Conservation (phyloP, 202 grass and related monocot genomes). For the Alloteropsis angusta region DNA sequence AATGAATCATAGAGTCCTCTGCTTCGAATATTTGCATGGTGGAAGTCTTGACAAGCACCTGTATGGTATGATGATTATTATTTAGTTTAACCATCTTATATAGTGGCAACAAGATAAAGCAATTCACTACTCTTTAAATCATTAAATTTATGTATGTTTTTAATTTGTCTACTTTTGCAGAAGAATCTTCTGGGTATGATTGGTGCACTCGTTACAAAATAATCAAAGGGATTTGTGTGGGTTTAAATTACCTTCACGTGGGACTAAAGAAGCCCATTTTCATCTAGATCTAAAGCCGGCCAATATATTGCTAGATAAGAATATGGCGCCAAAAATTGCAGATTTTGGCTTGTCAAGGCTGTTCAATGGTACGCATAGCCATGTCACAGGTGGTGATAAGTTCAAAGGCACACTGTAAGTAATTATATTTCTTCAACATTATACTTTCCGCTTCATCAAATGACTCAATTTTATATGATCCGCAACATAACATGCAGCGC, state of each 20-base stretch:
- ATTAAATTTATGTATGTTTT: background rate
- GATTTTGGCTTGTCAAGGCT: background rate
- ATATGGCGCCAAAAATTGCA: background rate
- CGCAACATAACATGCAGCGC: background rate
- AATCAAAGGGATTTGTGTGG: background rate
- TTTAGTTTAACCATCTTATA: background rate
- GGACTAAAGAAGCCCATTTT: background rate
- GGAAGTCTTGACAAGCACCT: background rate
- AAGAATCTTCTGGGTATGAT: background rate
- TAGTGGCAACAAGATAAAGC: background rate
- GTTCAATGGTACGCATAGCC: background rate
- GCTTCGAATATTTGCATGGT: background rate
- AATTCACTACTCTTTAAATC: background rate
- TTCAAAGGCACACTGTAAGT: background rate
- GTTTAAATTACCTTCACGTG: background rate
- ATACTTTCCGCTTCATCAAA: background rate
- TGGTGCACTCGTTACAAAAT: background rate
- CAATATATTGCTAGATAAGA: background rate
- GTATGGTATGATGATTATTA: background rate
- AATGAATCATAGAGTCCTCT: background rate
- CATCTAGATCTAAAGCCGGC: background rate
- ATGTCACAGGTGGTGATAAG: background rate
- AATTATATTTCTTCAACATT: background rate
- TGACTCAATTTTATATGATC: background rate
- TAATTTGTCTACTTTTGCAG: background rate